Evolutionary conservation across 805 yeast species (phyloP).

Genomic region (Teunomyces stri): DNA sequence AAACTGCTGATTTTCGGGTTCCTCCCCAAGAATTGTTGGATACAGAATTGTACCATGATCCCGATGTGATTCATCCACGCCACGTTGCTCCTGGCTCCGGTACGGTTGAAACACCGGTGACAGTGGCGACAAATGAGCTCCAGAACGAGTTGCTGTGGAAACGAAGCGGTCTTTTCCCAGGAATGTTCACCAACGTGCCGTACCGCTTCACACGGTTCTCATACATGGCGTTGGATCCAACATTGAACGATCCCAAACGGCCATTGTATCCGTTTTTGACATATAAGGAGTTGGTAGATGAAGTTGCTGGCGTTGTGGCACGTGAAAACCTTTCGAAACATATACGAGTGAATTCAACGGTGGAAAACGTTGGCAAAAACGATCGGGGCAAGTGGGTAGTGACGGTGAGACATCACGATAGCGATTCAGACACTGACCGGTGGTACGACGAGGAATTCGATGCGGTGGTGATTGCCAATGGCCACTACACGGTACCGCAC

Average conservation of each 20-base stretch:
- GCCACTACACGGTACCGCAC: conserved; percentile 36
- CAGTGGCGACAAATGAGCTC: conserved; percentile 10
- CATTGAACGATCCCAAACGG: conserved; percentile 20
- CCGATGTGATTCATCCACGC: conserved; percentile 22
- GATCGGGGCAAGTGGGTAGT: conserved; percentile 43
- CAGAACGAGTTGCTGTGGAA: conserved; percentile 28
- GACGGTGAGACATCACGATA: conserved; percentile 28
- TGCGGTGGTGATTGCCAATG: conserved; percentile 39
- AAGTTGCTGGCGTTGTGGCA: conserved; percentile 27
- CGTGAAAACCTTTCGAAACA: conserved; percentile 23
- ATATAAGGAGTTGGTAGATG: conserved; percentile 28
- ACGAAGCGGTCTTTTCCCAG: conserved; percentile 35
- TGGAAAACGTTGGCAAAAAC: conserved; percentile 34
- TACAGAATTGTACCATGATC: conserved; percentile 23
- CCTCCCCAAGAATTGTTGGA: conserved; percentile 33
- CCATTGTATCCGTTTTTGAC: conserved; percentile 37
- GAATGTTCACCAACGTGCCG: conserved; percentile 43
- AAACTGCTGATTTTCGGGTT: conserved; percentile 17
- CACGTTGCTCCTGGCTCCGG: conserved; percentile 15
- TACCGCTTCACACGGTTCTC: conserved; percentile 37
- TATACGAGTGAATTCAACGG: conserved; percentile 49
- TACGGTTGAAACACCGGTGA: conserved; percentile 17
- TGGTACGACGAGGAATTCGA: conserved; percentile 36
- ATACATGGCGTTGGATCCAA: conserved; percentile 23
- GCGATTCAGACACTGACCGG: conserved; percentile 17